Evolutionary conservation across 805 yeast species (phyloP).

Genomic region (Scheffersomyces ergatensis): DNA sequence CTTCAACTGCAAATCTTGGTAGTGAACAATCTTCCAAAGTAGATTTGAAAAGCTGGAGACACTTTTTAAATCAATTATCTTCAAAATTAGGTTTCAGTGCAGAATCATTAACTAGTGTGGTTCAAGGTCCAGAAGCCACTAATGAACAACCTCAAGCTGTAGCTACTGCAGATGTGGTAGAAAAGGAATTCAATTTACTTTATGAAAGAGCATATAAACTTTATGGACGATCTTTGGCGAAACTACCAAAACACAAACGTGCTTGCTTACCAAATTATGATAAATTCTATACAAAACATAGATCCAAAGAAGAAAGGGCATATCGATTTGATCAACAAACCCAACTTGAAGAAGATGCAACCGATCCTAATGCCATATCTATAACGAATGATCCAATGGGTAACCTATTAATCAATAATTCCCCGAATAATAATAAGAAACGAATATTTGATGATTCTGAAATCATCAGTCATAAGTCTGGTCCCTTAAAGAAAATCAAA

Average conservation of each 20-base stretch:
- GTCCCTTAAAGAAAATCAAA: constrained; percentile 36
- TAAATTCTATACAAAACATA: constrained; percentile 20
- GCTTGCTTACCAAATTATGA: constrained; percentile 40
- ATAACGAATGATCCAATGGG: constrained; percentile 43
- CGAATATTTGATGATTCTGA: constrained; percentile 6
- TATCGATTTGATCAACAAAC: constrained; percentile 16
- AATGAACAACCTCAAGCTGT: constrained; percentile 6
- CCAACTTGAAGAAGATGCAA: constrained; percentile 24
- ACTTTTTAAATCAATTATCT: constrained; percentile 31
- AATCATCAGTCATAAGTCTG: constrained; percentile 23
- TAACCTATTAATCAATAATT: constrained; percentile 32
- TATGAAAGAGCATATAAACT: constrained; percentile 36
- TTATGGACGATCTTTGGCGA: constrained; percentile 35
- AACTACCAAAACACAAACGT: constrained; percentile 32
- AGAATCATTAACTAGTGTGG: constrained; percentile 24
- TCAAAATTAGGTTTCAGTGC: constrained; percentile 33
- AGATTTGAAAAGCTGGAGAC: constrained; percentile 36
- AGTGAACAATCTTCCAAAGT: constrained; percentile 16
- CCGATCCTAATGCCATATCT: constrained; percentile 31
- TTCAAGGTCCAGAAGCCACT: constrained; percentile 6
- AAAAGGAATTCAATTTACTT: constrained; percentile 27
- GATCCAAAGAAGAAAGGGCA: constrained; percentile 6
- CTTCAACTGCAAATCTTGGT: constrained; percentile 20
- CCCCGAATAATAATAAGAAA: constrained; percentile 8
- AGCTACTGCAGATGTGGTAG: constrained; percentile 17